These are phyloP conservation scores for Cystobasidium pallidum DNA, from an alignment of 1,284 basidiomycete species.

Conservation along the genomic window DNA sequence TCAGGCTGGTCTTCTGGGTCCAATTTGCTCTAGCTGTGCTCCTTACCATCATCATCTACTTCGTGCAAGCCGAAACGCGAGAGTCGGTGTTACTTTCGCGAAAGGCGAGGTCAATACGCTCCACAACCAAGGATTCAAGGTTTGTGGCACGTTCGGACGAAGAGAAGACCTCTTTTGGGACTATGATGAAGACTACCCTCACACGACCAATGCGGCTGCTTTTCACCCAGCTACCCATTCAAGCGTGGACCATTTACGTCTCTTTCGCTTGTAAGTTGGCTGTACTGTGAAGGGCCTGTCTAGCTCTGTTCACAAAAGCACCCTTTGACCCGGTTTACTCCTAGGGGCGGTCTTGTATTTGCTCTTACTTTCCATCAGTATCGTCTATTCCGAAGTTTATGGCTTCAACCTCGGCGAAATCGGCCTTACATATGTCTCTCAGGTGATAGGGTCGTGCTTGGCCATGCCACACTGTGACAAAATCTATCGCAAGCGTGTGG, in stretches of 20 bases:
- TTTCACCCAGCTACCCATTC: constrained; percentile 47
- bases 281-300: too few relatives aligned
- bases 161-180: constrained; percentile 51
- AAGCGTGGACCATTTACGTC: constrained; percentile 44
- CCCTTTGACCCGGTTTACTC: too few relatives aligned
- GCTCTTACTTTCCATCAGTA: constrained; percentile 8
- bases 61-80: constrained; percentile 49
- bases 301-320: too few relatives aligned
- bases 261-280: constrained; percentile 34
- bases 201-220: constrained; percentile 53
- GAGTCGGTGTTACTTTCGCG: constrained; percentile 51
- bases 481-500: constrained; percentile 57
- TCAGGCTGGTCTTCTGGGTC: constrained; percentile 22
- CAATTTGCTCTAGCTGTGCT: constrained; percentile 59
- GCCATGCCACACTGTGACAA: constrained; percentile 43
- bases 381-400: constrained; percentile 25
- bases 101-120: constrained; percentile 46
- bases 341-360: constrained; percentile 18
- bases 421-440: constrained; percentile 44
- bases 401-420: constrained; percentile 43
- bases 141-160: constrained; percentile 54
- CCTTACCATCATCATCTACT: constrained; percentile 56
- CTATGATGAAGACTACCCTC: constrained; percentile 54
- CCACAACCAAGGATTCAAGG: constrained; percentile 52
- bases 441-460: constrained; percentile 42